phyloP scores from a whole-genome alignment of 805 yeast genomes.

The Teunomyces stri region DNA sequence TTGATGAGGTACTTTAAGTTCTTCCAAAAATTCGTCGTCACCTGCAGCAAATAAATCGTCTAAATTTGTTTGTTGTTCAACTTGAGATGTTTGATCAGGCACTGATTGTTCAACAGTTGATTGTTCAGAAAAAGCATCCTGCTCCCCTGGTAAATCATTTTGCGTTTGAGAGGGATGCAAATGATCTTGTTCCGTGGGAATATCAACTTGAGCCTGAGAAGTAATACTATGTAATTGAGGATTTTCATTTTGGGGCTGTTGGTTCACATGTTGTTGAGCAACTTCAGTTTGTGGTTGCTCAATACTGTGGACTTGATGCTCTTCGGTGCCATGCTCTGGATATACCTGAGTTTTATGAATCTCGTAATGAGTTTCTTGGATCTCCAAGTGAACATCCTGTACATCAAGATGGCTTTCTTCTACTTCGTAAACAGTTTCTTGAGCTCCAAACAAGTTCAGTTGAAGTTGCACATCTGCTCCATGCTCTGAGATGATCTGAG shows the following conservation, averaged over 20 bases:
- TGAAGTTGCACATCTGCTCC: not conserved
- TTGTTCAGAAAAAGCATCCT: not conserved
- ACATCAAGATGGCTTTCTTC: not conserved
- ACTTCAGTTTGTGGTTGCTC: not conserved
- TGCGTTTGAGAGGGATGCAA: not conserved
- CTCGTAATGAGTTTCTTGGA: not conserved
- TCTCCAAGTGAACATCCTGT: not conserved
- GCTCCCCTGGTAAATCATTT: not conserved
- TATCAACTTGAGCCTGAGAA: not conserved
- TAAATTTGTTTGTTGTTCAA: not conserved
- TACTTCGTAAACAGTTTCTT: not conserved
- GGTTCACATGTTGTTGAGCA: not conserved
- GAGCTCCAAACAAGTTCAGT: not conserved
- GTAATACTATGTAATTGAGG: not conserved
- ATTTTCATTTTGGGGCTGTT: not conserved
- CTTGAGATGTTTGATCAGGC: not conserved
- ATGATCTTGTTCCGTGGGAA: not conserved
- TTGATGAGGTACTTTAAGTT: conserved; percentile 4
- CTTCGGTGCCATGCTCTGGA: not conserved
- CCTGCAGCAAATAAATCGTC: conserved; percentile 15
- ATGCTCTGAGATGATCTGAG: not conserved
- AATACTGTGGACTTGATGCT: not conserved
- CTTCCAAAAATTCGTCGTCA: conserved; percentile 21
- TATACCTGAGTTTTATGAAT: not conserved
- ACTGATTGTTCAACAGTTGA: not conserved